These are phyloP conservation scores for Podosphaera aphanis DNA, from an alignment of 2,329 filamentous ascomycete genomes.

Conservation along the genomic window DNA sequence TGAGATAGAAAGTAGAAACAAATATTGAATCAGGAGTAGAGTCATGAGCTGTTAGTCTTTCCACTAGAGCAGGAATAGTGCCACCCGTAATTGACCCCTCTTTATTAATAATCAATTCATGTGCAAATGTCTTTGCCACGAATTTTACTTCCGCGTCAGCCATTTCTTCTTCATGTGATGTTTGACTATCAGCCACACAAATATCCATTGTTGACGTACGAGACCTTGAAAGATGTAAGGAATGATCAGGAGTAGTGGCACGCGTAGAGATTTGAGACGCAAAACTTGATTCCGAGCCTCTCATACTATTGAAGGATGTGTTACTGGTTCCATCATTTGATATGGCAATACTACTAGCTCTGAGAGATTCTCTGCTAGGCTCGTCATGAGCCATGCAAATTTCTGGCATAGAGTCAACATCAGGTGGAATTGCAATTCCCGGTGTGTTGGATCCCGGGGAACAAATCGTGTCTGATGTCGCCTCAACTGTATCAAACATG, in stretches of 20 bases:
- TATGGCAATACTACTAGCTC: conserved; percentile 46
- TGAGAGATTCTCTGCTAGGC: conserved; percentile 28
- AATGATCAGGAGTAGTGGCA: conserved; percentile 58
- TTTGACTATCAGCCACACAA: conserved; percentile 39
- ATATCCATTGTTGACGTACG: conserved; percentile 44
- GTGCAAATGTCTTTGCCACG: conserved; percentile 76
- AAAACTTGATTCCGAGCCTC: conserved; percentile 60
- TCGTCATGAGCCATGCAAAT: conserved; percentile 22
- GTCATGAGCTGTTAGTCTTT: conserved; percentile 79
- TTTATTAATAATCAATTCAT: conserved; percentile 82
- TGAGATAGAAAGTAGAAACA: conserved; percentile 85
- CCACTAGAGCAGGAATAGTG: conserved; percentile 73
- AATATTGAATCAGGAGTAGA: conserved; percentile 80
- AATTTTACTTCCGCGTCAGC: conserved; percentile 63
- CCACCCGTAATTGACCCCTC: conserved; percentile 89
- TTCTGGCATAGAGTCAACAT: conserved; percentile 26
- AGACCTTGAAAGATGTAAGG: conserved; percentile 16
- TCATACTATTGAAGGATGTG: conserved; percentile 47
- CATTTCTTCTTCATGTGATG: conserved; percentile 45
- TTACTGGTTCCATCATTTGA: conserved; percentile 59
- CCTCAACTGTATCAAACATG: not conserved
- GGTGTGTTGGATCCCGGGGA: conserved; percentile 34
- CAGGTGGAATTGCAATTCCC: conserved; percentile 24
- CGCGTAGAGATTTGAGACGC: conserved; percentile 66
- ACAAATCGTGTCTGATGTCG: conserved; percentile 22